Conservation (phyloP, 306 rosid species). For the Medicago lupulina region DNA sequence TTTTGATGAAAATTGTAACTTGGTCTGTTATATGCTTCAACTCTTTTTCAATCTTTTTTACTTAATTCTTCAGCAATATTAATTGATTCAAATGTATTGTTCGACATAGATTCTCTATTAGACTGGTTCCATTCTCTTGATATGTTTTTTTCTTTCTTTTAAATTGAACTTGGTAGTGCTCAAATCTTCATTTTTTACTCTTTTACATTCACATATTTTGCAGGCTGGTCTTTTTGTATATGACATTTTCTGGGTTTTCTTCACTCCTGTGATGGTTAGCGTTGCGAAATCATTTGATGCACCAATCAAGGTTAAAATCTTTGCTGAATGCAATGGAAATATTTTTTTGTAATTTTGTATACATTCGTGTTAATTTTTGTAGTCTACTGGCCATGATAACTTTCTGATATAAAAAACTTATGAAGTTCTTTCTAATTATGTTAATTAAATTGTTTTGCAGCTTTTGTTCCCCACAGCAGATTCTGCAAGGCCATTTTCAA, state of each 20-base stretch:
- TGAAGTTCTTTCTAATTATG: slow-evolving; percentile 33
- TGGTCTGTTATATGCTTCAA: slow-evolving; percentile 72
- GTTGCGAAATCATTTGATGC: slow-evolving; percentile 99
- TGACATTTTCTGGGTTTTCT: slow-evolving; percentile 99
- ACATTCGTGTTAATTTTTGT: neutral
- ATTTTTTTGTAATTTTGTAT: neutral
- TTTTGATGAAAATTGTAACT: too few relatives aligned
- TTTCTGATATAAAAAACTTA: slow-evolving; percentile 23
- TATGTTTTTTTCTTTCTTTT: slow-evolving; percentile 37
- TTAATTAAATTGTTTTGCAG: slow-evolving; percentile 53
- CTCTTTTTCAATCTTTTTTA: too few relatives aligned
- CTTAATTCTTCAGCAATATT: too few relatives aligned
- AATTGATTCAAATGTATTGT: too few relatives aligned
- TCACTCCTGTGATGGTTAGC: slow-evolving; percentile 99
- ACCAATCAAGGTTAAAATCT: slow-evolving; percentile 85
- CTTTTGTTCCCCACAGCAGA: slow-evolving; percentile 96
- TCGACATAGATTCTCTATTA: too few relatives aligned
- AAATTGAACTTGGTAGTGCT: slow-evolving; percentile 3
- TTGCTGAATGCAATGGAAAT: slow-evolving; percentile 35
- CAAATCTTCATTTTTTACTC: slow-evolving; percentile 29
- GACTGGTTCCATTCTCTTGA: slow-evolving; percentile 98
- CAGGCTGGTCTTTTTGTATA: slow-evolving; percentile 98
- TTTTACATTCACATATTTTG: slow-evolving; percentile 26
- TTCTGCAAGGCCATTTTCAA: slow-evolving; percentile 84
- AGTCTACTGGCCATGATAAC: neutral